Evolutionary conservation across 768 basidiomycete genomes (phyloP).

Genomic region (Tephrocybe sp.): DNA sequence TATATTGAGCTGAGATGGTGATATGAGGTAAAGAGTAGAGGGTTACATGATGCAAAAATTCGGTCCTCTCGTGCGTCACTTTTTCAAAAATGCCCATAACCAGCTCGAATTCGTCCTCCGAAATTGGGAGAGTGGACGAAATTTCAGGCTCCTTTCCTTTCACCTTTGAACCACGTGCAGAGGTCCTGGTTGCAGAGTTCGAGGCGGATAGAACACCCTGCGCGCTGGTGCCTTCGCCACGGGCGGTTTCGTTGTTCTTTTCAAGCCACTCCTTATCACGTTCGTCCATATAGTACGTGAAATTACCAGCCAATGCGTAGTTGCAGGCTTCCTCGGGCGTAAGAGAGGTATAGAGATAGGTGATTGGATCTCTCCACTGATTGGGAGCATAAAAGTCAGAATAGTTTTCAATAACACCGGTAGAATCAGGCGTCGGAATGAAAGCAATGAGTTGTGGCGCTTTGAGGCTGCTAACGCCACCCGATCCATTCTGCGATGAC

Average conservation of each 20-base stretch:
- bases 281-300: slow-evolving; percentile 94
- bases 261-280: slow-evolving; percentile 93
- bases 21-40: not conserved
- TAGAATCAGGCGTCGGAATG: slow-evolving; percentile 93
- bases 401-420: slow-evolving; percentile 75
- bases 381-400: slow-evolving; percentile 69
- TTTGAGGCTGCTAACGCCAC: slow-evolving; percentile 21
- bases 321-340: slow-evolving; percentile 75
- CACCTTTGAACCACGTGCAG: slow-evolving; percentile 68
- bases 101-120: slow-evolving; percentile 91
- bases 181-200: slow-evolving; percentile 46
- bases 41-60: slow-evolving; percentile 84
- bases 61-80: slow-evolving; percentile 82
- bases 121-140: slow-evolving; percentile 56
- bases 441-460: slow-evolving; percentile 52
- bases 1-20: slow-evolving; percentile 6
- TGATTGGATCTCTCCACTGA: slow-evolving; percentile 72
- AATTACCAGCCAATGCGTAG: slow-evolving; percentile 64
- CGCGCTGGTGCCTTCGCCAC: slow-evolving; percentile 83
- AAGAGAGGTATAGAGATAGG: slow-evolving; percentile 78
- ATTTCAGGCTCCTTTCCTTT: slow-evolving; percentile 83
- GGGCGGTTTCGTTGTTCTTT: slow-evolving; percentile 81
- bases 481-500: slow-evolving; percentile 19
- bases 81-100: slow-evolving; percentile 95
- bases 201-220: slow-evolving; percentile 58